phyloP scores from a whole-genome alignment of 257 asterid species.

The Lavandula angustifolia region DNA sequence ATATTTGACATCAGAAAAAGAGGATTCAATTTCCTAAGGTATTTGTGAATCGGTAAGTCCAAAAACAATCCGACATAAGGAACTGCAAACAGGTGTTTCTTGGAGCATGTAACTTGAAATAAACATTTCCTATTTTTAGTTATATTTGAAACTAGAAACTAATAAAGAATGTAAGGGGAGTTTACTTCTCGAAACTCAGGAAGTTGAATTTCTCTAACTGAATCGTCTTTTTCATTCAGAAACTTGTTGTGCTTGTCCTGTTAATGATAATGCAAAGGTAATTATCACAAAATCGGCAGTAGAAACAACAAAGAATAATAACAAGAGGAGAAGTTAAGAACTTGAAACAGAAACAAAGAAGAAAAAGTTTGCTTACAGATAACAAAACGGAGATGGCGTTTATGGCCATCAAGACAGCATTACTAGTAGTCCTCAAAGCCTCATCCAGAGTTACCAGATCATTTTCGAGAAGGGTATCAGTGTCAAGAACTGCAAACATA shows the following conservation, averaged over 20 bases:
- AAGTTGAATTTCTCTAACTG: constrained; percentile 54
- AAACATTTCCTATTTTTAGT: constrained; percentile 10
- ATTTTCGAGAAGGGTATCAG: constrained; percentile 81
- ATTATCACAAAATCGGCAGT: constrained; percentile 20
- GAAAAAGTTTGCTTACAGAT: constrained; percentile 55
- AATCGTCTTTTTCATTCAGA: constrained; percentile 47
- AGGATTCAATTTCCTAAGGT: constrained; percentile 17
- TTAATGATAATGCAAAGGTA: constrained; percentile 29
- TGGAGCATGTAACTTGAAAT: constrained; percentile 22
- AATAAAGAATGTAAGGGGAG: constrained; percentile 17
- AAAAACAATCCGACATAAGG: background rate
- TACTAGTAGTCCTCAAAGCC: constrained; percentile 75
- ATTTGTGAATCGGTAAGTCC: constrained; percentile 10
- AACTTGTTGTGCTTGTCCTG: constrained; percentile 70
- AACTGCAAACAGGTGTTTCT: constrained; percentile 10
- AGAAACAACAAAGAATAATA: constrained; percentile 23
- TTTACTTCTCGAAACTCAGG: constrained; percentile 63
- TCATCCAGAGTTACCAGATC: constrained; percentile 93
- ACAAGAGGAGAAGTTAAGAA: constrained; percentile 15
- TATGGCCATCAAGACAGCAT: constrained; percentile 89
- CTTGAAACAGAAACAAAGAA: constrained; percentile 27
- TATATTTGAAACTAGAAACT: constrained; percentile 8
- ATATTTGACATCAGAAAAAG: constrained; percentile 19
- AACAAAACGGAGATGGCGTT: constrained; percentile 73
- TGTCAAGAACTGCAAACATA: constrained; percentile 76